Evolutionary conservation across 805 yeast genomes (phyloP), one percentile per base, ranked within the genome.

Genomic region (Candida koratica): DNA sequence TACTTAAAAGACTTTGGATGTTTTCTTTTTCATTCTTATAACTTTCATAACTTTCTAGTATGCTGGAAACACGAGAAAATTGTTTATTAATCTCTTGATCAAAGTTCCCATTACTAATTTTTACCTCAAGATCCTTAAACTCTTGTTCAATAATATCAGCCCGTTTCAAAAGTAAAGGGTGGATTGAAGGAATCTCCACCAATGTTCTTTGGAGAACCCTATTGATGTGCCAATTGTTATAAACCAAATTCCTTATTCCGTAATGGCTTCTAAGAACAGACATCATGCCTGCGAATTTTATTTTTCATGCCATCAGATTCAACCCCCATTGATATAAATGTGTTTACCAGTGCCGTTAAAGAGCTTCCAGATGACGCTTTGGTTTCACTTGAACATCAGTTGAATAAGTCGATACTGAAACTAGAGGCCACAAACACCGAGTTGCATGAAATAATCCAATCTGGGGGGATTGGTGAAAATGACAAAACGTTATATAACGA

Each of bases 401-500:
- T 56, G 17, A 15, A 52, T 56, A 61, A 57, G 28, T 72, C 82
- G 12, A 50, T 77, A 12, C 38, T 43, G 3, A 77, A 75, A 49
- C 52, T 81, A 33, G 46, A 59, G 29, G 73, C 71, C 29, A 76
- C 86, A 1, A 81, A 79, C 45, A 53, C 55, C 17, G 58, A 71
- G 28, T 63, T 82, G 51, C 40, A 47, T 11, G 51, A 55, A n/a
- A 70, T 74, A 38, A 57, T 75, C 12, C 56, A 58, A 1, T 23
- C 14, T 15, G 39, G 48, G 14, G 39, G 42, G 14, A 37, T 32
- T 25, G 18, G 11, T n/a, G 40, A 38, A 25, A 64, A 63, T 9
- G 86, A 81, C 48, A 49, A 61, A n/a, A 53, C 58, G 11, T 49
- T 82, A 11, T 81, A 73, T 55, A 52, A 47, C 5, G 81, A 75